Evolutionary conservation across 306 rosid genomes (phyloP).

Genomic region (Vicia sativa): DNA sequence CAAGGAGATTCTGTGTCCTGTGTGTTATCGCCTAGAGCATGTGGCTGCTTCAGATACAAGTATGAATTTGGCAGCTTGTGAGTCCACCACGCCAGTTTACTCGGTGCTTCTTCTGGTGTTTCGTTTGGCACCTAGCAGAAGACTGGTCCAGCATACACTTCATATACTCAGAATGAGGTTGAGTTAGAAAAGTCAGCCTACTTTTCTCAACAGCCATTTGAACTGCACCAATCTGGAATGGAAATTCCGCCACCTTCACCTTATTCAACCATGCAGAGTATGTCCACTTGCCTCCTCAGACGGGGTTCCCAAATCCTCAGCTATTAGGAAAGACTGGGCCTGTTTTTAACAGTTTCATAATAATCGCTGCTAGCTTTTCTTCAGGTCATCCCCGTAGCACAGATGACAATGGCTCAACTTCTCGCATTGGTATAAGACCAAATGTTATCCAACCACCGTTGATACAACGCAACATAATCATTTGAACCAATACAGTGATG

Average conservation of each 20-base stretch:
- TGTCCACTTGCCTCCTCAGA: constrained; percentile 59
- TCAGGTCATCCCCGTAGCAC: constrained; percentile 59
- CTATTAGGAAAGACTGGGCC: constrained; percentile 50
- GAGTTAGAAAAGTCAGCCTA: constrained; percentile 54
- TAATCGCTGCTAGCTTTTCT: constrained; percentile 46
- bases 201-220: constrained; percentile 49
- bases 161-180: constrained; percentile 51
- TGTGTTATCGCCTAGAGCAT: constrained; percentile 46
- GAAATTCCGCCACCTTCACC: constrained; percentile 55
- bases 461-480: constrained; percentile 60
- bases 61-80: constrained; percentile 36
- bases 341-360: constrained; percentile 52
- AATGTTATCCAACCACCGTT: constrained; percentile 52
- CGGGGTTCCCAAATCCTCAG: constrained; percentile 63
- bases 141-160: constrained; percentile 43
- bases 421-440: constrained; percentile 55
- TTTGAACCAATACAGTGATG: constrained; percentile 59
- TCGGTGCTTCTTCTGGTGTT: constrained; percentile 45
- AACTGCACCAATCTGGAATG: constrained; percentile 58
- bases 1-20: constrained; percentile 52
- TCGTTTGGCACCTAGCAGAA: constrained; percentile 45
- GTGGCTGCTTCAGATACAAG: constrained; percentile 45
- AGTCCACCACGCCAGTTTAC: constrained; percentile 46
- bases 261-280: constrained; percentile 54
- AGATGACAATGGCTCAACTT: constrained; percentile 54